Evolutionary conservation across 306 rosid genomes (phyloP).

Genomic region (Lathyrus sativus): DNA sequence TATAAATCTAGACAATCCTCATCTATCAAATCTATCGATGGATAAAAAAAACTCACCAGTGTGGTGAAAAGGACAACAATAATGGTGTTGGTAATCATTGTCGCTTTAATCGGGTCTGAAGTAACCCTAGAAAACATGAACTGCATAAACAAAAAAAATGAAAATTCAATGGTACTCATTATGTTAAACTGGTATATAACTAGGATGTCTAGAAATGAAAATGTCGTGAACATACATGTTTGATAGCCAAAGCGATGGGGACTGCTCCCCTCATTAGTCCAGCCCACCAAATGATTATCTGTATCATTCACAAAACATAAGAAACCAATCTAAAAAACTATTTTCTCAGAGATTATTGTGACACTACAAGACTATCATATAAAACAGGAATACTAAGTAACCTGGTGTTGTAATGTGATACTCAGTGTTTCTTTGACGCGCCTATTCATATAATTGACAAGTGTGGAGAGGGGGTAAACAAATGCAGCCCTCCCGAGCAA

Average conservation of each 20-base stretch:
- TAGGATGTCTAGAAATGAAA: slow-evolving; percentile 8
- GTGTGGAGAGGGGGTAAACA: no score
- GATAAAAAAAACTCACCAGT: slow-evolving; percentile 52
- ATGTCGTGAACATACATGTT: slow-evolving; percentile 55
- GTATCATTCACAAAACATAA: slow-evolving; percentile 28
- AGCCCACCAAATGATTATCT: slow-evolving; percentile 94
- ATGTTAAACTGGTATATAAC: background rate
- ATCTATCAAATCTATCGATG: no score
- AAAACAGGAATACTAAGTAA: slow-evolving; percentile 38
- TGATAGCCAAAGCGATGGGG: slow-evolving; percentile 89
- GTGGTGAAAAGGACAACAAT: no score
- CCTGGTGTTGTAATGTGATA: slow-evolving; percentile 73
- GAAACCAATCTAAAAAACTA: background rate
- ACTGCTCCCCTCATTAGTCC: slow-evolving; percentile 97
- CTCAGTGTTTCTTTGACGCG: slow-evolving; percentile 41
- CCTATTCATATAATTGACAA: no score
- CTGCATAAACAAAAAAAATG: slow-evolving; percentile 50
- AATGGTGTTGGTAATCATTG: slow-evolving; percentile 83
- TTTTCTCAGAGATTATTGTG: background rate
- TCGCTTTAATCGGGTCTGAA: slow-evolving; percentile 64
- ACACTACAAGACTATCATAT: no score
- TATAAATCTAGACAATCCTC: no score
- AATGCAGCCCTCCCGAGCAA: no score
- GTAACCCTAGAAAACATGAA: slow-evolving; percentile 86
- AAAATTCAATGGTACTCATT: background rate